Evolutionary conservation across 805 yeast genomes (phyloP).

Genomic region (Candida ipomoeae): DNA sequence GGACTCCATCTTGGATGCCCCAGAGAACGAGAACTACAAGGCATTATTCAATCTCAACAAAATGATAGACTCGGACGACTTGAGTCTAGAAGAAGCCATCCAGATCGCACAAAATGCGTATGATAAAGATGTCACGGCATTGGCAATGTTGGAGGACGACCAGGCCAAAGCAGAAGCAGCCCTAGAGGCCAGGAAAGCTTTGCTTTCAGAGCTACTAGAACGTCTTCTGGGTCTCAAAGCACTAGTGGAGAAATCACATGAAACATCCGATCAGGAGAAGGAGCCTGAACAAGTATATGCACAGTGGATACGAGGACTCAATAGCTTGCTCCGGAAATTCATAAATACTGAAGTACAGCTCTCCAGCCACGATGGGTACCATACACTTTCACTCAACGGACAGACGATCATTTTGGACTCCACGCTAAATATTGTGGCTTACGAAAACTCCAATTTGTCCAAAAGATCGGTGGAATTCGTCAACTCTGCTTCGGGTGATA

Average conservation of each 20-base stretch:
- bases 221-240: conserved; percentile 5
- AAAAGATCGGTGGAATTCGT: conserved; percentile 4
- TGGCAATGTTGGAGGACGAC: conserved; percentile 3
- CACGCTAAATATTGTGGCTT: conserved; percentile 7
- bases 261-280: background rate
- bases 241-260: conserved; percentile 1
- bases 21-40: conserved; percentile 15
- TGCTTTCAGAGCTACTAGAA: conserved; percentile 4
- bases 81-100: conserved; percentile 15
- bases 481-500: conserved; percentile 7
- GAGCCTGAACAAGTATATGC: conserved; percentile 17
- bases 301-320: conserved; percentile 15
- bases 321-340: conserved; percentile 9
- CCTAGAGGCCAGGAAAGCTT: background rate
- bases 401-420: conserved; percentile 6
- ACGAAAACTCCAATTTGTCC: background rate
- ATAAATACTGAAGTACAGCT: conserved; percentile 6
- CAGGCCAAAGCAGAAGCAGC: conserved; percentile 7
- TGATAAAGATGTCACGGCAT: conserved; percentile 6
- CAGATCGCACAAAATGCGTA: conserved; percentile 12
- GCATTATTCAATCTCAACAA: conserved; percentile 13
- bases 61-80: conserved; percentile 13
- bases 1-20: conserved; percentile 9
- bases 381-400: background rate
- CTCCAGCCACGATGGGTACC: background rate